Conservation (phyloP, 768 basidiomycete genomes). For the Russula lepida region DNA sequence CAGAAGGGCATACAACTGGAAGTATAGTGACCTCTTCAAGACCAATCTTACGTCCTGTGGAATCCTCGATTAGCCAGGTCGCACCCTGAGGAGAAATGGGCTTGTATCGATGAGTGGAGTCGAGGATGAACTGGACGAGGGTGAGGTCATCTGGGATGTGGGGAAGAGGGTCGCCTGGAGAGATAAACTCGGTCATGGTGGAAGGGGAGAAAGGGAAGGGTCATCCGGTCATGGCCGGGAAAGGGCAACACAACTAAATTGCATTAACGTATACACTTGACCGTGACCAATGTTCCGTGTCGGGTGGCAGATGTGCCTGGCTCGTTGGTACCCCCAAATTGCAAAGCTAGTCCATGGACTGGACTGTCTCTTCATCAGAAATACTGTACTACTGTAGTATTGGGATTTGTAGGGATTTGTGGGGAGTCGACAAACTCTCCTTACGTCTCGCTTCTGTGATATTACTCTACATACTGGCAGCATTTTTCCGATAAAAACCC, state of each 20-base stretch:
- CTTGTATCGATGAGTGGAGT: conserved; percentile 18
- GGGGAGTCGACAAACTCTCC: too few species aligned
- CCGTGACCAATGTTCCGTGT: neutral
- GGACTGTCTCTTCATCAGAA: too few species aligned
- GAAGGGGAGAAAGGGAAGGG: neutral
- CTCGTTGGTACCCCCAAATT: too few species aligned
- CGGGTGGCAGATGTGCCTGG: too few species aligned
- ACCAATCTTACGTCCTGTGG: conserved; percentile 30
- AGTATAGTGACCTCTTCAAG: conserved; percentile 31
- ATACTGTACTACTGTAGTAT: neutral
- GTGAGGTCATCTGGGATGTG: conserved; percentile 23
- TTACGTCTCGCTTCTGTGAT: too few species aligned
- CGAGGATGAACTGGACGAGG: conserved; percentile 23
- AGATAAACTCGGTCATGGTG: conserved; percentile 17
- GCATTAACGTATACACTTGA: neutral
- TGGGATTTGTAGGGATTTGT: neutral
- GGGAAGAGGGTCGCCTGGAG: conserved; percentile 4
- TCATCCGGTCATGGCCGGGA: neutral
- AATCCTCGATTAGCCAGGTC: conserved; percentile 38
- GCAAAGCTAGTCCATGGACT: too few species aligned
- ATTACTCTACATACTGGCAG: too few species aligned
- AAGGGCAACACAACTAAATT: too few species aligned
- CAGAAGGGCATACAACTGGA: neutral
- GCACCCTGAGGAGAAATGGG: conserved; percentile 10
- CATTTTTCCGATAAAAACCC: too few species aligned